These are phyloP conservation scores for Leccinum subrobustum DNA, from an alignment of 1,284 basidiomycete species.

Conservation along the genomic window DNA sequence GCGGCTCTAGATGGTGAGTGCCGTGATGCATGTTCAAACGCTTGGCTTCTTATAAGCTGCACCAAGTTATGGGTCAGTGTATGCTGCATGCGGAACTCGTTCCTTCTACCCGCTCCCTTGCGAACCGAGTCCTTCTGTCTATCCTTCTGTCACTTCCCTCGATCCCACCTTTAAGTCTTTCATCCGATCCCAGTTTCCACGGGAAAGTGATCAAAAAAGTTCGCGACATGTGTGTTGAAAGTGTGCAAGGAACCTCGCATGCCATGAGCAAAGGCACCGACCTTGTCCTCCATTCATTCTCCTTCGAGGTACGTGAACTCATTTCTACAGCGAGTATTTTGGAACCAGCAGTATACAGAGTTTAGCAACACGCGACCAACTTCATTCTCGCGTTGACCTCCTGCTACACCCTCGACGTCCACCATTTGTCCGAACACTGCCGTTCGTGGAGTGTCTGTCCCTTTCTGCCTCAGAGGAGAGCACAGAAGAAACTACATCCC, in stretches of 20 bases:
- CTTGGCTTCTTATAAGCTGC: slow-evolving; percentile 9
- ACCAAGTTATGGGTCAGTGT: slow-evolving; percentile 48
- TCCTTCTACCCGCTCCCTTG: slow-evolving; percentile 54
- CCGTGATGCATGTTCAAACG: neutral
- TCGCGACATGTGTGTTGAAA: slow-evolving; percentile 46
- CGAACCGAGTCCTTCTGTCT: slow-evolving; percentile 56
- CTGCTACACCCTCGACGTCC: slow-evolving; percentile 76
- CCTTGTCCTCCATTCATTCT: slow-evolving; percentile 45
- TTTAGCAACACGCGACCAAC: slow-evolving; percentile 14
- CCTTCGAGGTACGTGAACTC: slow-evolving; percentile 26
- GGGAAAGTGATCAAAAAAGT: slow-evolving; percentile 43
- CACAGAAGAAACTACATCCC: slow-evolving; percentile 52
- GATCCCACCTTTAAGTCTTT: slow-evolving; percentile 54
- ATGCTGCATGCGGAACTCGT: slow-evolving; percentile 51
- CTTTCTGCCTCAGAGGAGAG: slow-evolving; percentile 62
- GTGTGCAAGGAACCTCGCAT: slow-evolving; percentile 52
- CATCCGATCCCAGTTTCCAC: slow-evolving; percentile 51
- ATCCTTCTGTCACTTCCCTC: slow-evolving; percentile 56
- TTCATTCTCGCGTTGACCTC: slow-evolving; percentile 52
- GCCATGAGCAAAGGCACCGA: slow-evolving; percentile 59
- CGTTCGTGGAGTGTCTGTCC: slow-evolving; percentile 59
- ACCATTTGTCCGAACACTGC: slow-evolving; percentile 66
- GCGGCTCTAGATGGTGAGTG: slow-evolving; percentile 61
- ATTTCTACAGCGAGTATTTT: neutral
- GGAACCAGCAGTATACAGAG: slow-evolving; percentile 15